Base-by-base conservation (phyloP, 2,329 filamentous ascomycete species). In the Sporothrix phasma region DNA sequence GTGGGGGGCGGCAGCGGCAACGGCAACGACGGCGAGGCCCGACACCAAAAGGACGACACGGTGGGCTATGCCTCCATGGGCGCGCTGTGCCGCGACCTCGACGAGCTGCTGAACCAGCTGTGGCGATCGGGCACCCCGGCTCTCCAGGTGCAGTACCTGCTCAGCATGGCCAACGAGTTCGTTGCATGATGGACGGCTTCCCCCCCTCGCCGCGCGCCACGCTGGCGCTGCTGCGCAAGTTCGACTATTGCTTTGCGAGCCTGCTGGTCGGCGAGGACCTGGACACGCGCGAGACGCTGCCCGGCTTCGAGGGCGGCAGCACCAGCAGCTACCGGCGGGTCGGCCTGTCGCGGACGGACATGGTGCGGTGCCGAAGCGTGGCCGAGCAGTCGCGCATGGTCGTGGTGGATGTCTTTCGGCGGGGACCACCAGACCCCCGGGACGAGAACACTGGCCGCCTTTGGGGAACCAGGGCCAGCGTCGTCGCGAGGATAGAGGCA, bases 91-190 rank as follows among this genome's bases (percentile, higher is more conserved):
- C 83, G 78, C 64, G 91, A 96, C 71, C 74, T 96, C 0, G 88
- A 92, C 64, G 80, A 81, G 5, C 73, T 96, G 13, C 76, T 96
- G 17, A 88, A 95, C 73, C 82, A 95, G 7, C 76, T 96, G 5
- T 97, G 93, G 93, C 82, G 90, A 24, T 90, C 87, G 34, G 90
- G 89, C 10, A 96, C 92, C 24, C 91, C 90, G 19, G 84, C 83
- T 62, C 77, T 97, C 8, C 91, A 97, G 75, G 84, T 93, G 13
- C 90, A 92, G 2, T 93, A 93, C 72, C 78, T 97, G 2, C 84
- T 97, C 43, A 88, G 86, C 63, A 78, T 96, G 56, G 90, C 90
- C 1, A 82, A 88, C 61, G 81, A 92, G 65, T 79, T 92, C 43
- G 86, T 84, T 64, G 84, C 85, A 19, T 92, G 89, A 80, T 96